Percentiles rank a stretch among this genome's conserved stretches.
Evolutionary conservation across 352 stramenopile genomes (phyloP).

Genomic region (Phytophthora citrophthora): DNA sequence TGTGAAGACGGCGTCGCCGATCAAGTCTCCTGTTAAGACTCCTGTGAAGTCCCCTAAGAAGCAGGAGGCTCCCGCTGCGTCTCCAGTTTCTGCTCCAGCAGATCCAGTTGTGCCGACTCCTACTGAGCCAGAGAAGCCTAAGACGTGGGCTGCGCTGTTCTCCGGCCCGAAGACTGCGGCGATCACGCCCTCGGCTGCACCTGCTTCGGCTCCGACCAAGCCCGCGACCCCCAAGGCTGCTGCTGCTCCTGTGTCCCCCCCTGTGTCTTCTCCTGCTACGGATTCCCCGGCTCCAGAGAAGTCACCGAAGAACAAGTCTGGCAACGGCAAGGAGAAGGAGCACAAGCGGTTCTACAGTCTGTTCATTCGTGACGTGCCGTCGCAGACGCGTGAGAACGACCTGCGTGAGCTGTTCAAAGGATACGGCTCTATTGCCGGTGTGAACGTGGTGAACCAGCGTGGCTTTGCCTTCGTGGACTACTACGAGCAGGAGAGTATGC

Average conservation of each 20-base stretch:
- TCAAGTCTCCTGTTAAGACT: conserved; percentile 16
- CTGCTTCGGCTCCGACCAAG: conserved; percentile 44
- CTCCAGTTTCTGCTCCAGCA: conserved; percentile 24
- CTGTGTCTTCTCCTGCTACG: conserved; percentile 23
- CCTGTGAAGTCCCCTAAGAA: conserved; percentile 34
- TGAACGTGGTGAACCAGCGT: conserved; percentile 62
- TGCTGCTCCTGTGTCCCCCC: conserved; percentile 8
- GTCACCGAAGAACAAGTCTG: conserved; percentile 60
- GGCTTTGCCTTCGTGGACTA: conserved; percentile 89
- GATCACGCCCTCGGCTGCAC: conserved; percentile 22
- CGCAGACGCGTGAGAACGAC: conserved; percentile 76
- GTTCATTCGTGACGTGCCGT: conserved; percentile 81
- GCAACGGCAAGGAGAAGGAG: conserved; percentile 43
- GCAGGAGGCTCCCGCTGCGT: conserved; percentile 29
- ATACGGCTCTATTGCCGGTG: conserved; percentile 77
- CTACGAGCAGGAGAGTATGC: conserved; percentile 79
- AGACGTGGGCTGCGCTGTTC: conserved; percentile 44
- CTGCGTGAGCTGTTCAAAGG: conserved; percentile 82
- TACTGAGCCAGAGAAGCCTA: conserved; percentile 39
- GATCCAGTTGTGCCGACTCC: conserved; percentile 34
- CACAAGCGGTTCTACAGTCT: conserved; percentile 62
- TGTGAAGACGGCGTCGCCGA: conserved; percentile 24
- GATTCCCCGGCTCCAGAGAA: conserved; percentile 20
- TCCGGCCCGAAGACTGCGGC: conserved; percentile 20
- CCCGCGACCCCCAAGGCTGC: conserved; percentile 61